These are phyloP conservation scores for Barnettozyma populi DNA, from an alignment of 805 yeast genomes.

Conservation along the genomic window DNA sequence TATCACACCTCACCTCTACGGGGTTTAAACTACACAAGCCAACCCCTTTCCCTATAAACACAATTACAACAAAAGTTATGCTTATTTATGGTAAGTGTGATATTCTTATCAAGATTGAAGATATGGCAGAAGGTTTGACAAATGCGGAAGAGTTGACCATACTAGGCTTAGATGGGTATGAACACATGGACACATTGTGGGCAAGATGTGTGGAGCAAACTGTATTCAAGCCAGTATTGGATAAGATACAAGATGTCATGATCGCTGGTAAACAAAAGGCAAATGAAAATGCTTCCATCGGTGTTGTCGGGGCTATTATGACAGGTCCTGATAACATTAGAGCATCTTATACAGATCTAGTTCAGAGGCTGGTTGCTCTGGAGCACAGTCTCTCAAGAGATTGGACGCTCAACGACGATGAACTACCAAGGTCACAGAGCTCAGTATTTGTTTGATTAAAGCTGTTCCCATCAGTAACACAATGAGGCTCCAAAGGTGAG, in stretches of 20 bases:
- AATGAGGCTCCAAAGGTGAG: too few relatives aligned
- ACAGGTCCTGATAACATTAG: background rate
- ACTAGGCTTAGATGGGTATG: constrained; percentile 51
- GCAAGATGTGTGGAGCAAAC: constrained; percentile 47
- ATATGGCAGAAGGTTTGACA: constrained; percentile 52
- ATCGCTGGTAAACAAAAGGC: constrained; percentile 13
- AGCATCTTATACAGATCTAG: background rate
- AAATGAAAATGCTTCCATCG: background rate
- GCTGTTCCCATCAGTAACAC: too few relatives aligned
- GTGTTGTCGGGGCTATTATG: background rate
- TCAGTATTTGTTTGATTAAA: constrained; percentile 10
- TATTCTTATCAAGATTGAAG: constrained; percentile 65
- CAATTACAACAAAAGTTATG: constrained; percentile 54
- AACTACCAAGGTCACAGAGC: constrained; percentile 3
- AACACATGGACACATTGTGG: constrained; percentile 81
- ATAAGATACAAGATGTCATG: constrained; percentile 33
- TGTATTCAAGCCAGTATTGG: constrained; percentile 41
- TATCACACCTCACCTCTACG: constrained; percentile 2
- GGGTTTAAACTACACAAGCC: constrained; percentile 28
- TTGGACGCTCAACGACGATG: background rate
- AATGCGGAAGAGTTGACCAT: constrained; percentile 24
- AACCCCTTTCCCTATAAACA: constrained; percentile 50
- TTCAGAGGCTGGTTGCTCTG: background rate
- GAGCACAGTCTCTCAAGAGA: background rate
- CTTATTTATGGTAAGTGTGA: constrained; percentile 67